Conservation (phyloP, 495 filamentous ascomycete genomes). For the Aspergillus heteromorphus region DNA sequence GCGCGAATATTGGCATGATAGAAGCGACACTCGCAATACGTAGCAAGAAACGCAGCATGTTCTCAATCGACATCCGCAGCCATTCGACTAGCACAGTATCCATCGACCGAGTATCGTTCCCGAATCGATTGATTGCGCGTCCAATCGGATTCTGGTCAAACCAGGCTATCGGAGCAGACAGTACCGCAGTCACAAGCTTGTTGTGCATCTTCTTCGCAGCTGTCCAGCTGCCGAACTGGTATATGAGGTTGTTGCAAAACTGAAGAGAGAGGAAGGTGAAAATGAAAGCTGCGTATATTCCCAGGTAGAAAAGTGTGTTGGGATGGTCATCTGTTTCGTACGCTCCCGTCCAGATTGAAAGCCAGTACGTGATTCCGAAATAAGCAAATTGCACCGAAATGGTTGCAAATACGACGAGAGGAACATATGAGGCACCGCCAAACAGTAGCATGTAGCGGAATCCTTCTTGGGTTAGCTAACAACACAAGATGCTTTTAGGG, state of each 20-base stretch:
- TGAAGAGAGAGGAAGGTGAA: constrained; percentile 17
- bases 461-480: constrained; percentile 3
- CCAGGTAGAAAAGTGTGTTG: constrained; percentile 18
- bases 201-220: constrained; percentile 53
- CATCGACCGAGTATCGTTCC: constrained; percentile 57
- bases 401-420: constrained; percentile 15
- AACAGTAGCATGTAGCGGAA: constrained; percentile 22
- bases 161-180: constrained; percentile 78
- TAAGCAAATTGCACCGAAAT: constrained; percentile 21
- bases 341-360: constrained; percentile 23
- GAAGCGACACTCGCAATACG: constrained; percentile 41
- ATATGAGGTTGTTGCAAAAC: constrained; percentile 19
- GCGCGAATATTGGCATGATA: constrained; percentile 45
- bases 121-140: constrained; percentile 85
- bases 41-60: constrained; percentile 31
- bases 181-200: constrained; percentile 62
- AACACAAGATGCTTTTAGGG: too few relatives aligned
- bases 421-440: constrained; percentile 16
- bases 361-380: constrained; percentile 24
- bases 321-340: constrained; percentile 15
- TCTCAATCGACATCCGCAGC: constrained; percentile 36
- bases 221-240: constrained; percentile 31
- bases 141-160: constrained; percentile 87
- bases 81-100: constrained; percentile 45
- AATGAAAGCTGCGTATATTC: constrained; percentile 19